Evolutionary conservation across 441 rosid genomes (phyloP), one percentile per base, ranked within the genome.

Genomic region (Gossypium trilobum): DNA sequence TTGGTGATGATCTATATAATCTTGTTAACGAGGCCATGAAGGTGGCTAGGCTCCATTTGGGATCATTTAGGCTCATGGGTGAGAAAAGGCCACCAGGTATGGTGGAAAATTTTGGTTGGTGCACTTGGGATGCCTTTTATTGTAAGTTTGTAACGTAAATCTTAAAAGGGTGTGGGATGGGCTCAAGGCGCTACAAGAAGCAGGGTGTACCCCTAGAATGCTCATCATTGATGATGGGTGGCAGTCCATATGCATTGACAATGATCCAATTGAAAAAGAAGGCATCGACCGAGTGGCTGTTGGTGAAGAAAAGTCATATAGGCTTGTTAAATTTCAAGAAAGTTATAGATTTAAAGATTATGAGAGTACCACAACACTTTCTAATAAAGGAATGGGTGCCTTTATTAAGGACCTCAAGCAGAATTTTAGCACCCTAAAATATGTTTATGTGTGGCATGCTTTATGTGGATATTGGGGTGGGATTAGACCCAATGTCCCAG

Each of bases 401-500:
- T 91, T 91, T 64, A 73, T 93, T 0, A 87, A 57, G 74, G 96
- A 91, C 80, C 74, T 93, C 11, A 93, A 93, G 88, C 83, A 10
- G 88, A 93, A 55, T 93, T 91, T 79, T 78, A 72, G 52, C 25
- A 87, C 76, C 68, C 82, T 91, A 1, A 89, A 91, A n/a, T 76
- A 84, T 76, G 87, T 93, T 10, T 93, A 93, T 72, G 96, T 90
- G 3, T 93, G 98, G 96, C 95, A 93, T 54, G 96, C 97, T 0
- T 83, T 93, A 14, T 88, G 95, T 14, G 97, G 96, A 2, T 88
- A 88, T 64, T 93, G 96, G 97, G 97, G 97, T 63, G 96, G 96
- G 46, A 66, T 91, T 1, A 83, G 93, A 20, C 96, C 98, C 1
- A 79, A 76, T 1, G 87, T 84, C 5, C 87, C 84, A 1, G 89